Conservation (phyloP, 129 eudicot genomes). For the Tanacetum coccineum region DNA sequence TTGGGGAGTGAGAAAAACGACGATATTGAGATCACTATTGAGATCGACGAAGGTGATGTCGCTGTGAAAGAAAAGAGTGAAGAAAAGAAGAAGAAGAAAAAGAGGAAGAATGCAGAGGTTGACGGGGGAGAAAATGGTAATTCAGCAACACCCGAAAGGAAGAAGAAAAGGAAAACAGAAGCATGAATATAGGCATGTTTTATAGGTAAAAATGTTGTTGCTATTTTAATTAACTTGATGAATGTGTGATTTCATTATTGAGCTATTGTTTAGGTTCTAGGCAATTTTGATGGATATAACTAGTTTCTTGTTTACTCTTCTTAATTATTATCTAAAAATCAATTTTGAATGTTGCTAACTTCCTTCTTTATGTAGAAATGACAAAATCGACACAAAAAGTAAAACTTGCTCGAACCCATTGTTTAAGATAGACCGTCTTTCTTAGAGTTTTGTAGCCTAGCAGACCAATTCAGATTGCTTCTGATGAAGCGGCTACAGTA, state of each 20-base stretch:
- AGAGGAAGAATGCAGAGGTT: constrained; percentile 32
- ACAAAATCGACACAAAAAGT: too few species aligned
- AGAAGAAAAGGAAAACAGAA: constrained; percentile 33
- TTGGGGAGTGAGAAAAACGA: constrained; percentile 20
- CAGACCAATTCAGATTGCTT: too few species aligned
- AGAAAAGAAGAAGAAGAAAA: constrained; percentile 32
- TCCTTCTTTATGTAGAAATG: neutral
- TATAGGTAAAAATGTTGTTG: constrained; percentile 22
- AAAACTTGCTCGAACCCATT: too few species aligned
- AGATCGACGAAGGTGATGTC: constrained; percentile 1
- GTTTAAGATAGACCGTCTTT: too few species aligned
- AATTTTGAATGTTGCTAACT: constrained; percentile 11
- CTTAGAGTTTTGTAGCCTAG: too few species aligned
- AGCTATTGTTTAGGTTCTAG: constrained; percentile 14
- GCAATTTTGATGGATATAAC: constrained; percentile 28
- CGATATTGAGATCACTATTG: neutral
- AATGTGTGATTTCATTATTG: constrained; percentile 14
- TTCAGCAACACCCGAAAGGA: constrained; percentile 11
- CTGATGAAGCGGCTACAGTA: too few species aligned
- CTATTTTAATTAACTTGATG: constrained; percentile 6
- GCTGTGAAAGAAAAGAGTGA: constrained; percentile 17
- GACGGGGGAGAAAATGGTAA: constrained; percentile 20
- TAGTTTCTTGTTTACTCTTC: constrained; percentile 9
- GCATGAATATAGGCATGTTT: constrained; percentile 19
- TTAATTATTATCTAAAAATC: neutral